phyloP scores from a whole-genome alignment of 768 basidiomycete genomes.

The Boletus edulis region DNA sequence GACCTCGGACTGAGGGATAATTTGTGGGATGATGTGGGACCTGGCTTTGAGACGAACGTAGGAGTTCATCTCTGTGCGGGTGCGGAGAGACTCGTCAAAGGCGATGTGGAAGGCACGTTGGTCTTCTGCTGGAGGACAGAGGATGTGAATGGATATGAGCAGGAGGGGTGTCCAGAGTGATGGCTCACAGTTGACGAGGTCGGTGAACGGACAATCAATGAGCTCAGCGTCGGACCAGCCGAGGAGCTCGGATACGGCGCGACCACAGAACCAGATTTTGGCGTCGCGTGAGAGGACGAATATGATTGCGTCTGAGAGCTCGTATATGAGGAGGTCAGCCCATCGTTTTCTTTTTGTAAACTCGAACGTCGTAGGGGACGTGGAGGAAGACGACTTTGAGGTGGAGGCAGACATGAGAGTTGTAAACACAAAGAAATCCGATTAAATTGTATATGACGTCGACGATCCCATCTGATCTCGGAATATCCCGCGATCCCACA shows the following conservation, averaged over 20 bases:
- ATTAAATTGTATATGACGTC: slow-evolving; percentile 25
- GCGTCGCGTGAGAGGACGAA: slow-evolving; percentile 64
- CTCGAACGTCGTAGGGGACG: slow-evolving; percentile 49
- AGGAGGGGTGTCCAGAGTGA: background rate
- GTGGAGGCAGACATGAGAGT: slow-evolving; percentile 18
- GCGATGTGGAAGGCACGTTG: slow-evolving; percentile 40
- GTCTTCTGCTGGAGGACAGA: slow-evolving; percentile 52
- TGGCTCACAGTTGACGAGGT: slow-evolving; percentile 61
- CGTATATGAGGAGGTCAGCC: slow-evolving; percentile 76
- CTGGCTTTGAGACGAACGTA: slow-evolving; percentile 62
- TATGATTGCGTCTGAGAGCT: slow-evolving; percentile 70
- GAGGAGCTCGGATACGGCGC: slow-evolving; percentile 65
- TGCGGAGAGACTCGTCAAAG: slow-evolving; percentile 55
- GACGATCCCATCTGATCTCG: slow-evolving; percentile 12
- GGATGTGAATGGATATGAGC: background rate
- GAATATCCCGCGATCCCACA: slow-evolving; percentile 4
- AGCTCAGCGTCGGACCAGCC: slow-evolving; percentile 78
- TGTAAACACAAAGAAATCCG: background rate
- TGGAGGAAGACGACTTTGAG: slow-evolving; percentile 4
- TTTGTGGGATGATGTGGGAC: slow-evolving; percentile 26
- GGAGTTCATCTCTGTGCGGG: slow-evolving; percentile 48
- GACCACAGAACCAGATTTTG: slow-evolving; percentile 67
- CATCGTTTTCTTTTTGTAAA: slow-evolving; percentile 87
- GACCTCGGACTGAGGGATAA: slow-evolving; percentile 41
- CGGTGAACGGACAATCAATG: slow-evolving; percentile 61